Evolutionary conservation across 805 yeast genomes (phyloP), one percentile per base, ranked within the genome.

Genomic region (Diddensiella caesifluorescens): DNA sequence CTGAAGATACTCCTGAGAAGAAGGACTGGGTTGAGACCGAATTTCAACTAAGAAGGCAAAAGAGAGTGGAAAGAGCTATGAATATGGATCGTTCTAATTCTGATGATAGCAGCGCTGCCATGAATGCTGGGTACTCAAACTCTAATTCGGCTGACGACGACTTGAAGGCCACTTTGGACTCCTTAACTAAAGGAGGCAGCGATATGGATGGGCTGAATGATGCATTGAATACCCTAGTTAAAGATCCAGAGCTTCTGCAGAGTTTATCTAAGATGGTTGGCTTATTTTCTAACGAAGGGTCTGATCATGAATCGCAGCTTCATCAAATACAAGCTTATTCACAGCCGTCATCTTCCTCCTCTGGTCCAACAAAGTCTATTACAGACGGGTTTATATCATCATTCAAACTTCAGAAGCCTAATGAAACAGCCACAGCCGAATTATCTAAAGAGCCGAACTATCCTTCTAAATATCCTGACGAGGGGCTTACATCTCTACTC

Each of bases 21-120:
- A 59, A 61, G 31, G 66, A 71, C 30, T 90, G 97, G 97, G 71
- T 85, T 26, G 81, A 79, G 27, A 67, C 68, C 2, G 95, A 87
- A 58, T 86, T 83, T 56, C 74, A 69, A 36, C 74, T 70, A 48
- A 69, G 95, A 21, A 76, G 77, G 51, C 73, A 72, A 43, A 78
- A 76, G 54, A 64, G 95, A 41, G 50, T 78, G 29, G 65, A 69
- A 39, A 71, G 74, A 28, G 56, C 57, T 30, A 34, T 27, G 41
- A 13, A 28, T n/a, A 15, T 34, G 21, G 38, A 34, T 16, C 5
- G 38, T 7, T 22, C 18, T 20, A 37, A 41, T 36, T 35, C 36
- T 6, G 23, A 32, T 22, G 34, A 9, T 13, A 13, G 13, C 15
- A 30, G 12, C 9, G n/a, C n/a, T n/a, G 23, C 22, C 37, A 22